Evolutionary conservation across 768 basidiomycete species (phyloP).

Genomic region (Pisolithus marmoratus): DNA sequence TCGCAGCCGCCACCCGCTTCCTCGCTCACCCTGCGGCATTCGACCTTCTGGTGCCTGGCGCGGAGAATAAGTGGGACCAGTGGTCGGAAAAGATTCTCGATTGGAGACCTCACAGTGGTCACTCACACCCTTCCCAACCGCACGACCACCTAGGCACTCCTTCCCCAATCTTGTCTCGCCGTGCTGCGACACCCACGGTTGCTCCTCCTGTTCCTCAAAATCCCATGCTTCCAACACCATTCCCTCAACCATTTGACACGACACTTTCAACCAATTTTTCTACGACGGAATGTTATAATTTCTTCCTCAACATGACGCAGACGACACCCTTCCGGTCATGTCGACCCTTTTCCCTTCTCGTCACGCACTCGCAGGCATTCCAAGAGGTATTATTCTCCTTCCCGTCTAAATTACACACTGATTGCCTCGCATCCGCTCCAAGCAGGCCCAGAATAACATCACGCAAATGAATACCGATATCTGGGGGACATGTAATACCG

Average conservation of each 20-base stretch:
- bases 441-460: constrained; percentile 61
- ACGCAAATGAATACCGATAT: constrained; percentile 60
- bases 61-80: constrained; percentile 25
- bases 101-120: constrained; percentile 41
- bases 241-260: constrained; percentile 71
- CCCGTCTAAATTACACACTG: neutral
- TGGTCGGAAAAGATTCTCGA: constrained; percentile 23
- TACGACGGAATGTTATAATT: constrained; percentile 46
- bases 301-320: constrained; percentile 73
- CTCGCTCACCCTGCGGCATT: constrained; percentile 42
- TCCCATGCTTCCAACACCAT: constrained; percentile 63
- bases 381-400: constrained; percentile 38
- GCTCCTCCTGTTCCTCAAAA: constrained; percentile 22
- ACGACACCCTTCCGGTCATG: constrained; percentile 60
- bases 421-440: neutral
- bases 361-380: constrained; percentile 50
- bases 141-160: neutral
- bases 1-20: constrained; percentile 50
- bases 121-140: constrained; percentile 17
- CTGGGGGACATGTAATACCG: constrained; percentile 79
- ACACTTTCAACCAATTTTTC: constrained; percentile 43
- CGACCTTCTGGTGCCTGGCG: constrained; percentile 32
- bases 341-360: constrained; percentile 66
- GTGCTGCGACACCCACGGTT: constrained; percentile 11
- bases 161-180: constrained; percentile 8